Percentiles rank a stretch among this genome's conserved stretches.
Evolutionary conservation across 139 green algal genomes (phyloP).

Genomic region (Nannochloris sp.): DNA sequence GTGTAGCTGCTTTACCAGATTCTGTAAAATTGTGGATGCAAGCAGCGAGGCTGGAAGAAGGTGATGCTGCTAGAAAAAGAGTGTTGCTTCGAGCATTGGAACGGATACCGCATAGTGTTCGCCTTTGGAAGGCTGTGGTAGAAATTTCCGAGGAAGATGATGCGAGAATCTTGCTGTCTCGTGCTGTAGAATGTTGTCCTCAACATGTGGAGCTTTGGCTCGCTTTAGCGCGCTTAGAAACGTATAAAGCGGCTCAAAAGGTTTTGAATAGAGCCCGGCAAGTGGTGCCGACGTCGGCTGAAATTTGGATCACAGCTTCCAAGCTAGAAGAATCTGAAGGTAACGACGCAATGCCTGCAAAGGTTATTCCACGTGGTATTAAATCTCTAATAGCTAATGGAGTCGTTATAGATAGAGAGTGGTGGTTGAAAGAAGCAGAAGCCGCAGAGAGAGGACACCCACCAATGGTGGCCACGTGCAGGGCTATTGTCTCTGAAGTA

Average conservation of each 20-base stretch:
- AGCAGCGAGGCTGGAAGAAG: constrained; percentile 62
- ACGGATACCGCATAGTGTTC: constrained; percentile 76
- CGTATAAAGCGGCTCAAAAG: constrained; percentile 88
- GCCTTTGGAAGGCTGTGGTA: constrained; percentile 95
- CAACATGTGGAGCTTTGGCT: constrained; percentile 96
- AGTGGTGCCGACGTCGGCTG: constrained; percentile 75
- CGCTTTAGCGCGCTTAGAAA: constrained; percentile 88
- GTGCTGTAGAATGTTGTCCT: constrained; percentile 96
- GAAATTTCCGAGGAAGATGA: constrained; percentile 91
- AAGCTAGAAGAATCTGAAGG: constrained; percentile 95
- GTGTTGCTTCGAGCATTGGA: constrained; percentile 90
- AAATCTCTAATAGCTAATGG: constrained; percentile 63
- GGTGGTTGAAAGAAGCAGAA: constrained; percentile 84
- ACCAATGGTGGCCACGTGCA: constrained; percentile 55
- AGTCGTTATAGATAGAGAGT: constrained; percentile 88
- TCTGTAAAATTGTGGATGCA: constrained; percentile 90
- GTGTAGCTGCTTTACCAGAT: constrained; percentile 70
- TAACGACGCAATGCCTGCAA: constrained; percentile 64
- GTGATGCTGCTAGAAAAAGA: constrained; percentile 68
- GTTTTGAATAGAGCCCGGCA: constrained; percentile 93
- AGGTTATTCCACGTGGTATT: constrained; percentile 65
- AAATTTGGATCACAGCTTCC: constrained; percentile 90
- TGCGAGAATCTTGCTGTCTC: constrained; percentile 61
- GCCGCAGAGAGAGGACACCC: constrained; percentile 60
- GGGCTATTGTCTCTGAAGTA: constrained; percentile 72